Evolutionary conservation across 2,329 filamentous ascomycete genomes (phyloP).

Genomic region (Septoria linicola): DNA sequence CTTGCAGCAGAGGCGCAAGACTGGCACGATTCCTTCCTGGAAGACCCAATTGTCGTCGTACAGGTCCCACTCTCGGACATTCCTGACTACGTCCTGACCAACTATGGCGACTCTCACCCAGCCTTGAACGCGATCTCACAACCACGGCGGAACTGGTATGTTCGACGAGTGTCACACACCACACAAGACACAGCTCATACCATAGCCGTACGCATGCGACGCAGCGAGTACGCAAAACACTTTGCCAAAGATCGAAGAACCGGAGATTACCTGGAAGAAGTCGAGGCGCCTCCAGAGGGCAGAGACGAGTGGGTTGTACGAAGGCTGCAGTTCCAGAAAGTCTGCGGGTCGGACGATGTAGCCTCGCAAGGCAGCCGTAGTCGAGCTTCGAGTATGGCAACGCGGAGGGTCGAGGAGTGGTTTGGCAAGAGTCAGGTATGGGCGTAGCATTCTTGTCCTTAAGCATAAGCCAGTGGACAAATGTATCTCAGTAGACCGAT

Average conservation of each 20-base stretch:
- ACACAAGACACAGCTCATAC: background rate
- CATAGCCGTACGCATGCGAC: background rate
- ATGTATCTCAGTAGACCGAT: no score
- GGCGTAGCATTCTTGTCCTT: no score
- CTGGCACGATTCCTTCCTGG: background rate
- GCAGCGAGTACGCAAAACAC: background rate
- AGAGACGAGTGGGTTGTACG: background rate
- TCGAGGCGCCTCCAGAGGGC: background rate
- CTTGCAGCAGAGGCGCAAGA: background rate
- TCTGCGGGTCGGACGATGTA: background rate
- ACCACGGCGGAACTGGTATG: background rate
- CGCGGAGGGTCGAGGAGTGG: background rate
- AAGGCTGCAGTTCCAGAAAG: background rate
- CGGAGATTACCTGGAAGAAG: constrained; percentile 1
- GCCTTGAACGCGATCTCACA: background rate
- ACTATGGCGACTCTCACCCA: background rate
- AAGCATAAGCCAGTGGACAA: no score
- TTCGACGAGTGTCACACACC: background rate
- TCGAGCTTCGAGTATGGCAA: background rate
- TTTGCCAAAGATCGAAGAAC: constrained; percentile 4
- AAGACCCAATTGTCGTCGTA: background rate
- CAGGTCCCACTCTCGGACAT: constrained; percentile 6
- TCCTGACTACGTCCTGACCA: background rate
- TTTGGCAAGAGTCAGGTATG: background rate
- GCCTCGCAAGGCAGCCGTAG: no score